These are phyloP conservation scores for Ganoderma leucocontextum DNA, from an alignment of 1,284 basidiomycete species.

Conservation along the genomic window DNA sequence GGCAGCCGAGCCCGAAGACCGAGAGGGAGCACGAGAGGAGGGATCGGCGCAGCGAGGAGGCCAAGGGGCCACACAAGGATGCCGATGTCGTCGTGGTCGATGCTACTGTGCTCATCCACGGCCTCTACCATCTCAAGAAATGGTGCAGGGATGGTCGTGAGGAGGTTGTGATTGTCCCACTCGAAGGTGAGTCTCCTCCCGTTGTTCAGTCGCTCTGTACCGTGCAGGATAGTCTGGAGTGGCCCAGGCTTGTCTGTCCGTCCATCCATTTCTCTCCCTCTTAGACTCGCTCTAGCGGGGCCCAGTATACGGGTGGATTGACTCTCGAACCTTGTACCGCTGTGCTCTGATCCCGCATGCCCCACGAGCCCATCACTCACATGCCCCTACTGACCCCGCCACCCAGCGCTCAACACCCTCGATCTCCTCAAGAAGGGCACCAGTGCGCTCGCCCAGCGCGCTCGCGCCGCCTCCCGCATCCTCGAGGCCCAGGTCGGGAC, in stretches of 20 bases:
- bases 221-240: no score
- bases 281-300: not conserved
- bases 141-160: conserved; percentile 79
- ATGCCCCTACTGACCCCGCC: conserved; percentile 7
- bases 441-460: conserved; percentile 78
- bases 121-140: conserved; percentile 80
- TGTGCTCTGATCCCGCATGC: not conserved
- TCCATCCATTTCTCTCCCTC: not conserved
- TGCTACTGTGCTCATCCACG: conserved; percentile 88
- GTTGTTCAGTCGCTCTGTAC: not conserved
- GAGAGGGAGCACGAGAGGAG: conserved; percentile 37
- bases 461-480: conserved; percentile 82
- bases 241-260: not conserved
- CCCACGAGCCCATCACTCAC: not conserved
- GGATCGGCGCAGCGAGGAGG: conserved; percentile 46
- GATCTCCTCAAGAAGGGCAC: conserved; percentile 94
- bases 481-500: conserved; percentile 84
- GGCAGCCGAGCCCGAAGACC: conserved; percentile 33
- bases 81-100: conserved; percentile 85
- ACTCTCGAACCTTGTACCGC: not conserved
- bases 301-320: not conserved
- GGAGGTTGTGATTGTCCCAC: conserved; percentile 82
- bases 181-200: conserved; percentile 74
- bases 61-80: conserved; percentile 55
- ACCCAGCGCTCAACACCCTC: conserved; percentile 88